Base-by-base conservation (phyloP, 2,329 filamentous ascomycete genomes). In the Acephala macrosclerotiorum region DNA sequence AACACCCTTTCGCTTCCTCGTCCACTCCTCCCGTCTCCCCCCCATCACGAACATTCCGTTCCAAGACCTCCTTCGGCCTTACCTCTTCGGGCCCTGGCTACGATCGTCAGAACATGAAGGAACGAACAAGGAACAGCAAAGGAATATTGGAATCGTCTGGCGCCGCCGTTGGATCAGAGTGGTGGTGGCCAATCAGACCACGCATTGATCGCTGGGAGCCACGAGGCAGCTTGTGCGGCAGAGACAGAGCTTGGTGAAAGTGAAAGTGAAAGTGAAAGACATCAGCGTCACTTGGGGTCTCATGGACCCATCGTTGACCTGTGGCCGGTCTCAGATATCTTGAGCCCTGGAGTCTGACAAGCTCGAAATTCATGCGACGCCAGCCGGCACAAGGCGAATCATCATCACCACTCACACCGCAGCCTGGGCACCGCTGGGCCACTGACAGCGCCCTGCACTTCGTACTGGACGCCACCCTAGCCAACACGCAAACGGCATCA, bases 201-300 rank as follows among this genome's bases (percentile, higher is more conserved):
- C 61, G 70, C 72, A 71, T 71, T 70, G 72, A 73, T 71, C 69
- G 63, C 63, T 65, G 65, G 58, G 65, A 70, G 69, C 62, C 68
- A 71, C 66, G 70, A 70, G 66, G 71, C 61, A 69, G 38, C 42
- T 51, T 63, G 60, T 64, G 65, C 58, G 63, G 66, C 67, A 69
- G 49, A 47, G 38, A 53, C 16, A 53, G 16, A 53, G 25, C 12
- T n/a, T 16, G 12, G 12, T 42, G 47, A 26, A 9, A 51, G 25
- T 29, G 7, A 51, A 7, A 12, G 11, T n/a, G n/a, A 16, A 42
- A 57, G 35, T 25, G 51, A 67, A 64, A 61, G 61, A 67, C 67
- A 67, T 56, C 49, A 57, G 67, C 64, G 56, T 70, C 68, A 71
- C 70, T 68, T 65, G 8, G 7, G 66, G 70, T 70, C 66, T 71